Evolutionary conservation across 768 basidiomycete species (phyloP), one percentile per base, ranked within the genome.

Genomic region (Tricholoma terreum): DNA sequence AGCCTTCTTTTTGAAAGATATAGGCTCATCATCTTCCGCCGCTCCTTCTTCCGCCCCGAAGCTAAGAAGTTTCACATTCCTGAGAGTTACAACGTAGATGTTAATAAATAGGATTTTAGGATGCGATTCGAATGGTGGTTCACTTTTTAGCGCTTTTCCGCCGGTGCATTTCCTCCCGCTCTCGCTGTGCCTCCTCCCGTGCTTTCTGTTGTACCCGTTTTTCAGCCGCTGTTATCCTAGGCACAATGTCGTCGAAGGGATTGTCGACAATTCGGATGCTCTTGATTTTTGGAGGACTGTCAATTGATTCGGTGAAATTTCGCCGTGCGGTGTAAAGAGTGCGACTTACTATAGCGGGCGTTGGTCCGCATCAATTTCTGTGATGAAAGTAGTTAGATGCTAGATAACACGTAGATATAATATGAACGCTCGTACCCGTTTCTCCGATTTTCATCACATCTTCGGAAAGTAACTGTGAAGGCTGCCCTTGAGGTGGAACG

Each of bases 181-280:
- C 90, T 51, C 81, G 79, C 63, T 87, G 87, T 1, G 83, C 86
- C 59, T 84, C 80, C 66, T 92, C 86, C 38, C 85, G 82, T 2
- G 95, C 96, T 54, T 81, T 81, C 59, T 87, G 87, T 68, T 99
- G 97, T 0, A 79, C 87, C 38, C 87, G 82, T 60, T 89, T 88
- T 74, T 98, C 97, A 2, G 86, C 92, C 1, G 94, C 94, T 1
- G 97, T 99, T 58, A 98, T 99, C 22, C 97, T 87, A 4, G 96
- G 96, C 35, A 94, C 82, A 61, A 98, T 97, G 67, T 98, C 95
- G 54, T 88, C 84, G 69, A 97, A 98, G 0, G 97, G 96, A 67
- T 98, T 96, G 53, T 97, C 94, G 30, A 93, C 67, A 52, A 99
- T 90, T 9, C 86, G 84, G 27, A 96, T 80, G 1, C 82, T 82